Percentiles rank a stretch among this genome's conserved stretches.
Evolutionary conservation across 192 early-diverging fungal species (phyloP).

Genomic region (Coemansia sp.): DNA sequence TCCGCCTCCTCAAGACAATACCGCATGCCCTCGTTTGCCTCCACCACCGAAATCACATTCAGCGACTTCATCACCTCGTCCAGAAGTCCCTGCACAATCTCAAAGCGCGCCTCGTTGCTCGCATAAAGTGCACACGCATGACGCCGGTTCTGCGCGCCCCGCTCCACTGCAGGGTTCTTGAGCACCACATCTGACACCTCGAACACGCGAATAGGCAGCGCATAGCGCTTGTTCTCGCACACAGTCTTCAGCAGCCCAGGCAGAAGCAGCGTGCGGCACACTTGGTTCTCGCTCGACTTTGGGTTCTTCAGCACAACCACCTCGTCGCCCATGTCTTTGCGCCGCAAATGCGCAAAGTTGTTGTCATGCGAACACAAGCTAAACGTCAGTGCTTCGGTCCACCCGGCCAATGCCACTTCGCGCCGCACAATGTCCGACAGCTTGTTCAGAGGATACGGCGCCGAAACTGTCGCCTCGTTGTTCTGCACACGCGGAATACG

Average conservation of each 20-base stretch:
- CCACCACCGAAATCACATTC: slow-evolving; percentile 13
- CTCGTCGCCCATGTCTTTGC: slow-evolving; percentile 71
- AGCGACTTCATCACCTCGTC: slow-evolving; percentile 89
- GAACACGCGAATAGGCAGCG: slow-evolving; percentile 91
- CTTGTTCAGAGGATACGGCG: slow-evolving; percentile 90
- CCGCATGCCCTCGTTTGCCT: slow-evolving; percentile 7
- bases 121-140: slow-evolving; percentile 84
- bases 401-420: slow-evolving; percentile 88
- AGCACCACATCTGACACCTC: slow-evolving; percentile 94
- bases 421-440: slow-evolving; percentile 80
- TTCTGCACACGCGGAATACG: slow-evolving; percentile 81
- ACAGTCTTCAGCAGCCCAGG: slow-evolving; percentile 94
- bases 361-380: slow-evolving; percentile 98
- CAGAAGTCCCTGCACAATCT: slow-evolving; percentile 88
- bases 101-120: slow-evolving; percentile 68
- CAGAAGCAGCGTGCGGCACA: slow-evolving; percentile 88
- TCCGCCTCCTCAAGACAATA: slow-evolving; percentile 48
- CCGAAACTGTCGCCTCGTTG: slow-evolving; percentile 78
- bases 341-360: slow-evolving; percentile 87
- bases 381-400: slow-evolving; percentile 90
- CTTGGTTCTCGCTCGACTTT: slow-evolving; percentile 87
- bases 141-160: slow-evolving; percentile 85
- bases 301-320: slow-evolving; percentile 91
- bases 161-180: slow-evolving; percentile 79
- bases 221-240: slow-evolving; percentile 78